These are phyloP conservation scores for Prunus padus DNA, from an alignment of 306 rosid species.

Conservation along the genomic window DNA sequence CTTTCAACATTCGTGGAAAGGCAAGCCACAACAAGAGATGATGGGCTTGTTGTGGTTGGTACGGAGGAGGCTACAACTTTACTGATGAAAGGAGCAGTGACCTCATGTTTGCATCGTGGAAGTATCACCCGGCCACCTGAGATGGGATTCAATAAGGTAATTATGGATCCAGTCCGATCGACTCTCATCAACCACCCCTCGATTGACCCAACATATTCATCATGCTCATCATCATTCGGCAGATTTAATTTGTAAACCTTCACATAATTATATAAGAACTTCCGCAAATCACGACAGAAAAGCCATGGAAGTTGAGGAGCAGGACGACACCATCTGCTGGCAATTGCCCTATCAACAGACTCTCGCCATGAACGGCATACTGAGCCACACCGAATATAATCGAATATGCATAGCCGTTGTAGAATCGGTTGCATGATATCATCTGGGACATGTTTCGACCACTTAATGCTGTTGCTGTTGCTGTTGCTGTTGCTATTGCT, in stretches of 20 bases:
- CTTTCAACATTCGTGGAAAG: neutral
- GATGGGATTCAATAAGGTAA: slow-evolving; percentile 2
- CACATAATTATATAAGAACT: neutral
- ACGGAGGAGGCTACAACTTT: slow-evolving; percentile 1
- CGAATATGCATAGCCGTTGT: neutral
- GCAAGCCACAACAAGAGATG: neutral
- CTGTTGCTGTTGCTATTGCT: too few species aligned
- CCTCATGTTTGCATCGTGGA: neutral
- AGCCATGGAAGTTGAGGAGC: neutral
- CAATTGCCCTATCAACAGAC: neutral
- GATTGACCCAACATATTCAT: neutral
- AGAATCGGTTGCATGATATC: neutral
- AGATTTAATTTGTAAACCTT: neutral
- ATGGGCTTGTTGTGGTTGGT: neutral
- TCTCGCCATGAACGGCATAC: neutral
- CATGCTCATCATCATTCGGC: neutral
- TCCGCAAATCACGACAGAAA: neutral
- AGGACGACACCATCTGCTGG: neutral
- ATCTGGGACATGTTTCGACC: too few species aligned
- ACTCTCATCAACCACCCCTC: slow-evolving; percentile 3
- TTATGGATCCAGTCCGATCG: neutral
- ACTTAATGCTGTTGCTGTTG: too few species aligned
- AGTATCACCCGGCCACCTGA: neutral
- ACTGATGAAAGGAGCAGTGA: neutral
- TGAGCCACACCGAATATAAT: neutral